Base-by-base conservation (phyloP, 2,329 filamentous ascomycete species). In the Colletotrichum lentis region DNA sequence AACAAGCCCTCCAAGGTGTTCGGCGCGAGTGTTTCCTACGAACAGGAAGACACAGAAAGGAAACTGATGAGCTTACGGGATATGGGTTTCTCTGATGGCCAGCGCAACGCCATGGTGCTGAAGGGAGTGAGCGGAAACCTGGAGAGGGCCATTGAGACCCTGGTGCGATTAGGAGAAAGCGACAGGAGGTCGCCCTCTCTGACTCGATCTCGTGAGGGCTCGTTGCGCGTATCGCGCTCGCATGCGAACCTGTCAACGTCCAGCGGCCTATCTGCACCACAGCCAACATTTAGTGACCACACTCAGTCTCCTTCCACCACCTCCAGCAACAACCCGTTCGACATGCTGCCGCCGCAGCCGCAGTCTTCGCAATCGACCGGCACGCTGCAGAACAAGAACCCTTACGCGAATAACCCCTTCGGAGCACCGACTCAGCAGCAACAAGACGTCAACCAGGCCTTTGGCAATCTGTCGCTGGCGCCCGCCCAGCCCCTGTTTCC, bases 61-160 rank as follows among this genome's bases (percentile, higher is more conserved):
- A 98, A 98, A 77, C 79, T 98, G 76, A 83, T 84, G 3, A 89
- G 88, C 60, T 81, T 99, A 65, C 87, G 89, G 63, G 94, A 97
- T 64, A 97, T 98, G 94, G 96, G 96, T 0, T 99, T 99, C 74
- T 83, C 82, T 4, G 94, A 99, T 76, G 89, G 91, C 49, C 92
- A 91, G 73, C 88, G 91, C 67, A 98, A 97, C 75, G 84, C 88
- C 5, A 88, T 91, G 60, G 89, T 97, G 31, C 81, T 99, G 20
- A 94, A 94, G 76, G 91, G 91, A 3, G 85, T 96, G 37, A 90
- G 91, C 74, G 94, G 95, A 4, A 94, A 96, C 75, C 76, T 99
- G 66, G 93, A 97, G 73, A 91, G 88, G 77, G 89, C 95, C 0
- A 88, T 98, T 52, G 95, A 98, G 78, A 88, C 93, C 20, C 80